Conservation (phyloP, 768 basidiomycete genomes). For the Mrakia hoshinonis region DNA sequence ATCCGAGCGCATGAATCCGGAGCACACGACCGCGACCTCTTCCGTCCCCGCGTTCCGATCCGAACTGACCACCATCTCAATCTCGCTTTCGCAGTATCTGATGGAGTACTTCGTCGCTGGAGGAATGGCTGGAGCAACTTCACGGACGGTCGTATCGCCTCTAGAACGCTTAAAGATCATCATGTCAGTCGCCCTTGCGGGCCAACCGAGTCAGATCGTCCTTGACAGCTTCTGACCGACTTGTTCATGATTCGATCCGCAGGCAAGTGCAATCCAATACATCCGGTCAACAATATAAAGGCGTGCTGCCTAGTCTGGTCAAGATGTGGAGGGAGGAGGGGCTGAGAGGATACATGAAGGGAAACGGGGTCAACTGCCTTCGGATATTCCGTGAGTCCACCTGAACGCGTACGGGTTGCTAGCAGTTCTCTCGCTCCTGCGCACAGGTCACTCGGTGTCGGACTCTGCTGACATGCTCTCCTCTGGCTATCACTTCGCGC, state of each 20-base stretch:
- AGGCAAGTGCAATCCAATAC: conserved; percentile 80
- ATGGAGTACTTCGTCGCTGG: conserved; percentile 33
- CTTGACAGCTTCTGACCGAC: conserved; percentile 3
- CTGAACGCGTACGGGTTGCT: no score
- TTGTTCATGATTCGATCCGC: not conserved
- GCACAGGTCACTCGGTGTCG: not conserved
- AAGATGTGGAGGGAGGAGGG: conserved; percentile 76
- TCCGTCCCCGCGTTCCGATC: not conserved
- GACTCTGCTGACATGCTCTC: not conserved
- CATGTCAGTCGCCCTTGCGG: conserved; percentile 70
- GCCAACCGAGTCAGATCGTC: no score
- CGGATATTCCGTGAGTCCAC: conserved; percentile 60
- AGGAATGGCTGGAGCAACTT: conserved; percentile 49
- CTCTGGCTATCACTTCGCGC: not conserved
- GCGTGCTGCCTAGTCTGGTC: conserved; percentile 4
- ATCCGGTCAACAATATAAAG: conserved; percentile 39
- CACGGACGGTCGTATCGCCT: conserved; percentile 84
- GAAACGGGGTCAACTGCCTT: conserved; percentile 73
- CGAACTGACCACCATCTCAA: not conserved
- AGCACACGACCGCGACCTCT: not conserved
- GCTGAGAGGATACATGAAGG: conserved; percentile 83
- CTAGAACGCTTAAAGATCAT: conserved; percentile 93
- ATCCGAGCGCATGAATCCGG: not conserved
- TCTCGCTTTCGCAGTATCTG: conserved; percentile 2
- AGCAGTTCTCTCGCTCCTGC: not conserved